A percentile compares a stretch with the other conserved stretches of the same genome.
phyloP scores from a whole-genome alignment of 1,284 basidiomycete genomes.

The Erythrobasidium hasegawianum region DNA sequence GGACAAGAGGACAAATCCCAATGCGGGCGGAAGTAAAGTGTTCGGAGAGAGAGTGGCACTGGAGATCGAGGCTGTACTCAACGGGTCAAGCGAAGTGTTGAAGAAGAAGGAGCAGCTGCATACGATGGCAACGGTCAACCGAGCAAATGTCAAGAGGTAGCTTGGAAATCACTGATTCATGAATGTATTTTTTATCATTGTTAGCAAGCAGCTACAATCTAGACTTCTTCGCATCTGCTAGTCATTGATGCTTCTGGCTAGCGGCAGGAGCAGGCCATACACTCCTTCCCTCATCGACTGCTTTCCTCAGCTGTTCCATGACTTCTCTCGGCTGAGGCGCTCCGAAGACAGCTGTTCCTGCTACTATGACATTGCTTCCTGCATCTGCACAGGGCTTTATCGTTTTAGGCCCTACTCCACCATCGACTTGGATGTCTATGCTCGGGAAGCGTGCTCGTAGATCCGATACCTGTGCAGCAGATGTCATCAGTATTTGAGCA shows the following conservation, averaged over 20 bases:
- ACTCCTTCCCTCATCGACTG: slow-evolving; percentile 59
- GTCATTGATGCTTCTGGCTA: not conserved
- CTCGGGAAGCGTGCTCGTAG: slow-evolving; percentile 84
- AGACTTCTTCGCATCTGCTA: not conserved
- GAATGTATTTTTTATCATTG: not conserved
- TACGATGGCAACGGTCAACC: slow-evolving; percentile 21
- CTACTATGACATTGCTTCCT: slow-evolving; percentile 96
- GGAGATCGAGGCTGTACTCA: slow-evolving; percentile 50
- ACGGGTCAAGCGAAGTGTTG: slow-evolving; percentile 48
- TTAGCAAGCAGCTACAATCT: not conserved
- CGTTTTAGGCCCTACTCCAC: slow-evolving; percentile 89
- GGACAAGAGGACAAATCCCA: slow-evolving; percentile 45
- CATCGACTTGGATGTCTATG: slow-evolving; percentile 96
- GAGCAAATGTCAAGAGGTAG: slow-evolving; percentile 22
- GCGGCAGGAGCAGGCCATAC: slow-evolving; percentile 32
- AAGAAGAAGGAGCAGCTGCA: slow-evolving; percentile 47
- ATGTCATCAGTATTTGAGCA: no score
- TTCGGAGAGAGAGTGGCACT: slow-evolving; percentile 48
- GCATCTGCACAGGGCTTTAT: slow-evolving; percentile 85
- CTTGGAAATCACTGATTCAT: not conserved
- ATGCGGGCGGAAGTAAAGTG: slow-evolving; percentile 42
- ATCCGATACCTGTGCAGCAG: slow-evolving; percentile 62
- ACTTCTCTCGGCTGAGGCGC: slow-evolving; percentile 73
- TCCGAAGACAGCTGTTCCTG: slow-evolving; percentile 92
- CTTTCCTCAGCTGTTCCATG: slow-evolving; percentile 66